Conservation (phyloP, 2,329 filamentous ascomycete species). For the Neoarthrinium moseri region DNA sequence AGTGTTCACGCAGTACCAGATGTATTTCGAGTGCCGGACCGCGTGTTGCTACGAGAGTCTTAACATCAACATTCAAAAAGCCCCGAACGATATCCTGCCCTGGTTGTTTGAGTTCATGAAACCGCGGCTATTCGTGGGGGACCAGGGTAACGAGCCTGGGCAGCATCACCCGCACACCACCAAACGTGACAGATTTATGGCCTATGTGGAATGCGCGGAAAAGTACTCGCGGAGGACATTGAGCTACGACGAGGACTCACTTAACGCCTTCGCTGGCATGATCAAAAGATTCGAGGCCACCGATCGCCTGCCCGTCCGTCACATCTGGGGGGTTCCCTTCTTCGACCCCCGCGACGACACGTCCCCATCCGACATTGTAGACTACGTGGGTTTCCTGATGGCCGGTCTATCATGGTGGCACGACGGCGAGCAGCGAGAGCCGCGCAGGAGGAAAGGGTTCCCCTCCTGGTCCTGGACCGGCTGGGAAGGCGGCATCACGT, state of each 20-base stretch:
- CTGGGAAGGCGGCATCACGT: too few species aligned
- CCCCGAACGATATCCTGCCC: not conserved
- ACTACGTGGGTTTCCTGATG: not conserved
- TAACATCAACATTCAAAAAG: not conserved
- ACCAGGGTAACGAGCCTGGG: not conserved
- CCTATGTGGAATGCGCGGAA: too few species aligned
- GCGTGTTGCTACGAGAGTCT: conserved; percentile 8
- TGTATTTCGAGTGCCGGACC: conserved; percentile 12
- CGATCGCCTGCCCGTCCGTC: not conserved
- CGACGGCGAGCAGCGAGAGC: not conserved
- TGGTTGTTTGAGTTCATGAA: too few species aligned
- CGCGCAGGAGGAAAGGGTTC: not conserved
- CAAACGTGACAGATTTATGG: too few species aligned
- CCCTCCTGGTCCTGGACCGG: not conserved
- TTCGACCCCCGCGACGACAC: not conserved
- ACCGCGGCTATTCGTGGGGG: not conserved
- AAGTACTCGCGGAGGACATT: not conserved
- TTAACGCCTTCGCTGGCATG: not conserved
- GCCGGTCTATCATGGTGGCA: not conserved
- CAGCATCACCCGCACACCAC: not conserved
- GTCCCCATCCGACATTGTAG: too few species aligned
- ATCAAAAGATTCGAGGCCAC: not conserved
- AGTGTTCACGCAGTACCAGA: conserved; percentile 11
- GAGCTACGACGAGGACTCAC: not conserved
- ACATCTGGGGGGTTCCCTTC: not conserved